Evolutionary conservation across 2,329 filamentous ascomycete species (phyloP).

Genomic region (Exophiala sp.): DNA sequence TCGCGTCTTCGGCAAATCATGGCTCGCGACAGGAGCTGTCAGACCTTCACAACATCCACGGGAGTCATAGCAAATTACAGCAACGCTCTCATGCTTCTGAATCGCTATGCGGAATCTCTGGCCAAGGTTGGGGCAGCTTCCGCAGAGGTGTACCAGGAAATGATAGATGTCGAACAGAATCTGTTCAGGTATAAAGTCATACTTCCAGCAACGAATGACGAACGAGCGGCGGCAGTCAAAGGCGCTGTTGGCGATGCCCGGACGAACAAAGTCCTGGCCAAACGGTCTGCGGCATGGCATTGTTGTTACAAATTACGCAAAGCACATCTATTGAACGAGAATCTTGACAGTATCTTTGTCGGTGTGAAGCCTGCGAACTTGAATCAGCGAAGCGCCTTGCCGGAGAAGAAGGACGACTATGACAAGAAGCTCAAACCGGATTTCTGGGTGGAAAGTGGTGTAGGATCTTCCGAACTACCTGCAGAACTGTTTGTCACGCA

Average conservation of each 20-base stretch:
- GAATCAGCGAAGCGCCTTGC: slow-evolving; percentile 81
- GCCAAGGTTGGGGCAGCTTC: slow-evolving; percentile 45
- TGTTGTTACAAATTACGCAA: slow-evolving; percentile 65
- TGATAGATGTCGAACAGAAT: slow-evolving; percentile 38
- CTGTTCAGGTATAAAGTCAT: slow-evolving; percentile 70
- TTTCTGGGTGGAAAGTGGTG: slow-evolving; percentile 53
- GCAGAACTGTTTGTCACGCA: slow-evolving; percentile 15
- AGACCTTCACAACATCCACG: slow-evolving; percentile 19
- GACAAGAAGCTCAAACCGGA: slow-evolving; percentile 71
- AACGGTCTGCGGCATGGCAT: slow-evolving; percentile 82
- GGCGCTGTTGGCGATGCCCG: slow-evolving; percentile 59
- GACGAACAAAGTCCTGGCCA: slow-evolving; percentile 68
- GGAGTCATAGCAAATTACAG: slow-evolving; percentile 24
- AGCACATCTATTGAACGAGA: slow-evolving; percentile 62
- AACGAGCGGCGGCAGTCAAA: slow-evolving; percentile 56
- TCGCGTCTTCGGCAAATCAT: slow-evolving; percentile 53
- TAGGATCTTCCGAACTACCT: slow-evolving; percentile 2
- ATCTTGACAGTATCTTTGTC: slow-evolving; percentile 66
- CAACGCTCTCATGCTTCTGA: slow-evolving; percentile 24
- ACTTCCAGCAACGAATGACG: slow-evolving; percentile 55
- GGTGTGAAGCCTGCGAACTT: slow-evolving; percentile 72
- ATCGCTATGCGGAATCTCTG: slow-evolving; percentile 26
- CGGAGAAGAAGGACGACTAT: slow-evolving; percentile 66
- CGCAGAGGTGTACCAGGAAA: slow-evolving; percentile 38
- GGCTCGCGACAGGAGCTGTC: slow-evolving; percentile 40